A percentile compares a stretch with the other conserved stretches of the same genome.
These are phyloP conservation scores for Stephania yunnanensis DNA, from an alignment of 164 flowering plant species.

Conservation along the genomic window DNA sequence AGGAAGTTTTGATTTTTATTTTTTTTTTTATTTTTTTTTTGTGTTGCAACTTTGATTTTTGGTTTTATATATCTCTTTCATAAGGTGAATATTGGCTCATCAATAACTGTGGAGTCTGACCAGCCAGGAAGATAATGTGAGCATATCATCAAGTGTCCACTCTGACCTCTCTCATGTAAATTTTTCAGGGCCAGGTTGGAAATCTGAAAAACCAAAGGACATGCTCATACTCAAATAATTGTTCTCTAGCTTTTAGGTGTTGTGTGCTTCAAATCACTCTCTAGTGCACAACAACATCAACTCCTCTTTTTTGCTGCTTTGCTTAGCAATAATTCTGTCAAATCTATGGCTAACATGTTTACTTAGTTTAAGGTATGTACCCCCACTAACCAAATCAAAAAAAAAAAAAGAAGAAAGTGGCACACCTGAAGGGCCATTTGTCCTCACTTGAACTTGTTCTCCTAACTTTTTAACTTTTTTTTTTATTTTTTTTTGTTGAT, in stretches of 20 bases:
- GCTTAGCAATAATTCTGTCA: slow-evolving; percentile 31
- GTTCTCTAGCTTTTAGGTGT: not conserved
- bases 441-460: slow-evolving; percentile 18
- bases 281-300: slow-evolving; percentile 23
- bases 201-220: slow-evolving; percentile 7
- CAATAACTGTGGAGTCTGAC: not conserved
- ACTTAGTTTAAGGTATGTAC: slow-evolving; percentile 35
- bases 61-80: too few relatives aligned
- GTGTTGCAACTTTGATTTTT: too few relatives aligned
- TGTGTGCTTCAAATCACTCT: slow-evolving; percentile 13
- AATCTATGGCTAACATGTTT: slow-evolving; percentile 28
- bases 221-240: not conserved
- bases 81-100: too few relatives aligned
- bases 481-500: slow-evolving; percentile 4
- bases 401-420: slow-evolving; percentile 11
- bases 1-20: too few relatives aligned
- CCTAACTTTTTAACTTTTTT: not conserved
- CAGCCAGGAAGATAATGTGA: not conserved
- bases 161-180: slow-evolving; percentile 6
- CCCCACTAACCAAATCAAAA: slow-evolving; percentile 27
- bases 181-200: slow-evolving; percentile 14
- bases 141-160: slow-evolving; percentile 6
- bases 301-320: slow-evolving; percentile 17
- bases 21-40: too few relatives aligned
- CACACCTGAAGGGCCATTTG: slow-evolving; percentile 20